Evolutionary conservation across 2,329 filamentous ascomycete genomes (phyloP).

Genomic region (Fusarium chlamydosporum): DNA sequence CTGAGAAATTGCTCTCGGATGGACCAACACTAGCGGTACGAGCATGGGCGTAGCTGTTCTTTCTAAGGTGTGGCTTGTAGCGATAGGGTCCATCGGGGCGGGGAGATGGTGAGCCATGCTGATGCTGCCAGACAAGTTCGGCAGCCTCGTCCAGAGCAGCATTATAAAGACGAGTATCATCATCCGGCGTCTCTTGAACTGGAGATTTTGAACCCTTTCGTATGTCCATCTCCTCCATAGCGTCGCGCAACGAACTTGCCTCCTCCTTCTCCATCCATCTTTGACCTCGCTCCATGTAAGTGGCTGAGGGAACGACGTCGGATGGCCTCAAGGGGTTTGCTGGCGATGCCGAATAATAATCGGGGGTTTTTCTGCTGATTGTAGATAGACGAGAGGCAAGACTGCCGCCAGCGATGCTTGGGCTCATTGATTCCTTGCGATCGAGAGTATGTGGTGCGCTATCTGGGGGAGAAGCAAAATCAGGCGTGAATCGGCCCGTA

Average conservation of each 20-base stretch:
- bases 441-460: constrained; percentile 46
- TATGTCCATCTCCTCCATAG: constrained; percentile 80
- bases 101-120: constrained; percentile 68
- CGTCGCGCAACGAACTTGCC: constrained; percentile 76
- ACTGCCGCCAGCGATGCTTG: constrained; percentile 62
- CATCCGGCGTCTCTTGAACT: constrained; percentile 54
- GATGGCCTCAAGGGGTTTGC: constrained; percentile 67
- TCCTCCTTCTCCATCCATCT: constrained; percentile 88
- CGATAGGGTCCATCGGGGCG: constrained; percentile 74
- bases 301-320: constrained; percentile 74
- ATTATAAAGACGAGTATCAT: constrained; percentile 75
- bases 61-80: constrained; percentile 78
- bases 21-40: constrained; percentile 68
- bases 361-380: constrained; percentile 61
- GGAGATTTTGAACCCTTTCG: constrained; percentile 55
- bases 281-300: constrained; percentile 80
- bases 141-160: constrained; percentile 83
- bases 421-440: constrained; percentile 52
- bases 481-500: constrained; percentile 53
- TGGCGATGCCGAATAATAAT: constrained; percentile 65
- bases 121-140: constrained; percentile 83
- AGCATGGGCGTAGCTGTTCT: constrained; percentile 78
- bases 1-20: constrained; percentile 65
- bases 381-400: constrained; percentile 66
- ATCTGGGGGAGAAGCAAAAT: constrained; percentile 50